These are phyloP conservation scores for Didymella keratinophila DNA, from an alignment of 2,329 filamentous ascomycete species.

Conservation along the genomic window DNA sequence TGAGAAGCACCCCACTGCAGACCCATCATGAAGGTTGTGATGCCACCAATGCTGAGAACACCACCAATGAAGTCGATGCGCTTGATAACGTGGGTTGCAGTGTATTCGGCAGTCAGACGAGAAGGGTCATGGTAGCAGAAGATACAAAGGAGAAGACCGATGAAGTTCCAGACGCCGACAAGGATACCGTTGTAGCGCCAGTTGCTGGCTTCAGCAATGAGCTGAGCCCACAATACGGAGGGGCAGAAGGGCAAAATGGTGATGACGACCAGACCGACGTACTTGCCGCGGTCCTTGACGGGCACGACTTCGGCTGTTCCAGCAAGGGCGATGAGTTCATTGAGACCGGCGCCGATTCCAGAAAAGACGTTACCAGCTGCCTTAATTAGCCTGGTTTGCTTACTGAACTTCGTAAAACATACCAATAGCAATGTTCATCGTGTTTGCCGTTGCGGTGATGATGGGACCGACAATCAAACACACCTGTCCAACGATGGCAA, in stretches of 20 bases:
- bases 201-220: constrained; percentile 58
- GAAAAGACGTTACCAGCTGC: constrained; percentile 58
- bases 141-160: constrained; percentile 61
- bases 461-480: constrained; percentile 51
- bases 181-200: constrained; percentile 66
- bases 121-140: constrained; percentile 55
- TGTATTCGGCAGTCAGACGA: constrained; percentile 51
- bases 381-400: neutral
- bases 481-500: constrained; percentile 41
- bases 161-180: constrained; percentile 60
- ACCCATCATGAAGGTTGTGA: constrained; percentile 50
- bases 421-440: constrained; percentile 45
- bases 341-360: constrained; percentile 71
- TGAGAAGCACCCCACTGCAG: constrained; percentile 50
- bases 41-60: constrained; percentile 39
- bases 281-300: constrained; percentile 68
- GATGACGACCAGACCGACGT: constrained; percentile 67
- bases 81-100: constrained; percentile 40
- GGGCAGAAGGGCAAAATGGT: constrained; percentile 70
- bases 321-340: constrained; percentile 72
- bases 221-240: constrained; percentile 68
- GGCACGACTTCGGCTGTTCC: constrained; percentile 74
- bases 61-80: constrained; percentile 46
- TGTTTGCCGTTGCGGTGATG: constrained; percentile 38
- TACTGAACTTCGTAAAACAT: neutral